Base-by-base conservation (phyloP, 2,329 filamentous ascomycete genomes). In the Dothideomycetes sp. region DNA sequence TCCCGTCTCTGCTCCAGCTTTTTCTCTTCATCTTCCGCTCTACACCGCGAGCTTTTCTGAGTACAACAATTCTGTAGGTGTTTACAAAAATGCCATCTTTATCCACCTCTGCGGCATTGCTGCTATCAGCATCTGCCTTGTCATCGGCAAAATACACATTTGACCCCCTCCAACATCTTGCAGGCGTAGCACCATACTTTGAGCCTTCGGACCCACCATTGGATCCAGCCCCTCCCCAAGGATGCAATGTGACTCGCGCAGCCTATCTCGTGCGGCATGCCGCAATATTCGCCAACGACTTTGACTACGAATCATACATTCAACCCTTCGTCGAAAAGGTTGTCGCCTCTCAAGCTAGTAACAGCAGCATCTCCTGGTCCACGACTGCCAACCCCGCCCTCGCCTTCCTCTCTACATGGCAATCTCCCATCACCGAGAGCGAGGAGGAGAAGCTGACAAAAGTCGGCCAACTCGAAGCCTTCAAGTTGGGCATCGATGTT, bases 401-500 rank as follows among this genome's bases (percentile, higher is more conserved):
- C 11, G 66, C 63, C 40, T 81, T 81, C 51, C 59, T 81, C 17
- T 54, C 61, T 2, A 61, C 58, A 22, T 81, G 77, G 77, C 57
- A 63, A 12, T 61, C 72, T 1, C 77, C 77, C 4, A 62, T 79
- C 32, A 68, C 59, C 36, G 64, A 74, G 5, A 67, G 72, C 11
- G 73, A 78, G 48, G 56, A 68, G 15, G 74, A 77, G 48, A 62
- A 76, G n/a, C 53, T 81, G 34, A 81, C 77, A 10, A 65, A 72
- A 12, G 68, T 76, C 14, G 77, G 77, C n/a, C 65, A 66, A 45
- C 61, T 79, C 4, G 74, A 80, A 52, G 73, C 76, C 2, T 68
- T 72, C 14, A 66, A 73, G 46, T 61, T 81, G 9, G 77, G 76
- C 14, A 68, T 73, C 4, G 65, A 74, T 40, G 57, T 81, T 14